A percentile compares a stretch with the other conserved stretches of the same genome.
Evolutionary conservation across 345 rosid species (phyloP).

Genomic region (Lumnitzera racemosa): DNA sequence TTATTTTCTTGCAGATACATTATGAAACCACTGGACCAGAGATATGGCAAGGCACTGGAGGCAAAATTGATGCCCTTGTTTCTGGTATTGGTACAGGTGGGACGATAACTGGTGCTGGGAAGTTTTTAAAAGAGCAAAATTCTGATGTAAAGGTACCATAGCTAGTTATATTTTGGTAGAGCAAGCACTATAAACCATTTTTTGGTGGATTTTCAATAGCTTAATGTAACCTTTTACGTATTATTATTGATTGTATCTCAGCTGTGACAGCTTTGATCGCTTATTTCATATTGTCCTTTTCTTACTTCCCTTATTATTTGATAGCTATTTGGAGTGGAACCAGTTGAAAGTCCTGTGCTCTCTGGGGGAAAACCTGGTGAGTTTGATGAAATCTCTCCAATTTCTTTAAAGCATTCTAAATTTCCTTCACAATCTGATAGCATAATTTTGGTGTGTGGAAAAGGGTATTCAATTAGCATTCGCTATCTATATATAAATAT

Average conservation of each 20-base stretch:
- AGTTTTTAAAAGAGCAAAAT: slow-evolving; percentile 74
- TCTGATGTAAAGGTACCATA: slow-evolving; percentile 54
- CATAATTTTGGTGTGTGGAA: too few relatives aligned
- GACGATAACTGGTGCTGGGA: slow-evolving; percentile 83
- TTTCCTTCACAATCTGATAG: too few relatives aligned
- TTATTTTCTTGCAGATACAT: slow-evolving; percentile 40
- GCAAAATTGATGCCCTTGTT: slow-evolving; percentile 75
- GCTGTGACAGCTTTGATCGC: neutral
- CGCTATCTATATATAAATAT: too few relatives aligned
- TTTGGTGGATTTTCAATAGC: neutral
- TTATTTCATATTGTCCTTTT: neutral
- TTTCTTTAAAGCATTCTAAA: too few relatives aligned
- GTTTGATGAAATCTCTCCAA: slow-evolving; percentile 5
- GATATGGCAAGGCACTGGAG: slow-evolving; percentile 79
- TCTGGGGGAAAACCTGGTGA: slow-evolving; percentile 91
- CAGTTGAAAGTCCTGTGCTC: slow-evolving; percentile 71
- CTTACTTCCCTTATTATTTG: slow-evolving; percentile 10
- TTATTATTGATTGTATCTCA: neutral
- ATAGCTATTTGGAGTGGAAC: slow-evolving; percentile 80
- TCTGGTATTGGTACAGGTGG: slow-evolving; percentile 98
- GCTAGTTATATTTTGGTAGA: slow-evolving; percentile 1
- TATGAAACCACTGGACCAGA: slow-evolving; percentile 95
- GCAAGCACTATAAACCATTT: neutral
- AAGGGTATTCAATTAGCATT: too few relatives aligned
- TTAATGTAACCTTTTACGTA: neutral